Conservation (phyloP, 2,329 filamentous ascomycete genomes). For the Fusarium goolgardi region DNA sequence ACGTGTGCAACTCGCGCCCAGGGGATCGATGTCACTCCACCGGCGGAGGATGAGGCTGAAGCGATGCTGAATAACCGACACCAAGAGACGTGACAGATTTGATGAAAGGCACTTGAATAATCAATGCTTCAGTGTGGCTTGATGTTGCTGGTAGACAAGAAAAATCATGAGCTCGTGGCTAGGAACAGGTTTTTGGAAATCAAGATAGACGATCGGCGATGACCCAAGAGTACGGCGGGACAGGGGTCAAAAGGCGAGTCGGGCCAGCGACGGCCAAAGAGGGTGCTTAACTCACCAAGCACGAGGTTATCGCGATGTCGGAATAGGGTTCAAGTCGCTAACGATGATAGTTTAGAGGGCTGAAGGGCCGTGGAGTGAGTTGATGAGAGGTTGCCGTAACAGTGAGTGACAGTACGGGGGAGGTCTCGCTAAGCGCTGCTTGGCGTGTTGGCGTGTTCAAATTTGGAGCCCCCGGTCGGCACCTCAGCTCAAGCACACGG, state of each 20-base stretch:
- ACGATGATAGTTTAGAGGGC: slow-evolving; percentile 39
- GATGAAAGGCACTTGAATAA: slow-evolving; percentile 23
- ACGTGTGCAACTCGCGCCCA: slow-evolving; percentile 41
- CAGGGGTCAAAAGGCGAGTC: slow-evolving; percentile 27
- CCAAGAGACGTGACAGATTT: slow-evolving; percentile 4
- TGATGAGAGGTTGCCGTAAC: slow-evolving; percentile 49
- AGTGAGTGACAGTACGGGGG: slow-evolving; percentile 44
- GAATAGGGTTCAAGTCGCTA: slow-evolving; percentile 41
- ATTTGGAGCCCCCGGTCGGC: slow-evolving; percentile 45
- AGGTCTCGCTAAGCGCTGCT: slow-evolving; percentile 52
- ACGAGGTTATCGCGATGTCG: slow-evolving; percentile 45
- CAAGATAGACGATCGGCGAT: slow-evolving; percentile 36
- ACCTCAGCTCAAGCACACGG: slow-evolving; percentile 39
- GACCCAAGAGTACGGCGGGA: slow-evolving; percentile 21
- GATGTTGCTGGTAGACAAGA: slow-evolving; percentile 32
- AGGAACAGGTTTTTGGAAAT: slow-evolving; percentile 39
- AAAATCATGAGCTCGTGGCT: slow-evolving; percentile 43
- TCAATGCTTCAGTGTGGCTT: slow-evolving; percentile 24
- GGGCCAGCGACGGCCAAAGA: slow-evolving; percentile 35
- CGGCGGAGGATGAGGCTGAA: slow-evolving; percentile 12
- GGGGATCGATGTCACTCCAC: slow-evolving; percentile 40
- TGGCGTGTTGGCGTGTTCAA: slow-evolving; percentile 49
- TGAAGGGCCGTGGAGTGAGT: slow-evolving; percentile 41
- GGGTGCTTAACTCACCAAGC: slow-evolving; percentile 44
- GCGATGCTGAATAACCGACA: slow-evolving; percentile 12